Evolutionary conservation across 352 stramenopile genomes (phyloP).

Genomic region (Pythium insidiosum): DNA sequence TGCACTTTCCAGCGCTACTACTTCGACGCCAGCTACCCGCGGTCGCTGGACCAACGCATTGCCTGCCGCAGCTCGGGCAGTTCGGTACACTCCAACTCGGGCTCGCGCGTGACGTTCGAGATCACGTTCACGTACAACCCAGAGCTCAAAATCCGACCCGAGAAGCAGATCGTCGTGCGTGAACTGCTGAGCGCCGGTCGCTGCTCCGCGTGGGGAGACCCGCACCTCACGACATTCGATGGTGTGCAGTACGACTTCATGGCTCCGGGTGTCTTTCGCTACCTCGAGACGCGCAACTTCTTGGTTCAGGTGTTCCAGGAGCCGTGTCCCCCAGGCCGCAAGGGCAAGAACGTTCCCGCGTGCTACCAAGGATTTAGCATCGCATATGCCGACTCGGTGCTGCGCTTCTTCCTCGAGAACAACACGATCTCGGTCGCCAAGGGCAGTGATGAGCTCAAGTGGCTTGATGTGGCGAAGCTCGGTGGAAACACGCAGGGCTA

Average conservation of each 20-base stretch:
- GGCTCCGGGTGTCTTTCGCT: conserved; percentile 11
- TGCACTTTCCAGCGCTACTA: no score
- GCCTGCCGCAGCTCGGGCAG: no score
- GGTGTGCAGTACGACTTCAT: conserved; percentile 19
- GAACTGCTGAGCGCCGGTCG: conserved; percentile 3
- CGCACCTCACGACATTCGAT: conserved; percentile 21
- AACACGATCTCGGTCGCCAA: conserved; percentile 10
- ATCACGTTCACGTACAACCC: conserved; percentile 1
- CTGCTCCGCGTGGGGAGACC: conserved; percentile 15
- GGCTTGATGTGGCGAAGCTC: conserved; percentile 15
- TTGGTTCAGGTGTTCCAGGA: conserved; percentile 21
- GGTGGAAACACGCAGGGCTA: conserved; percentile 10
- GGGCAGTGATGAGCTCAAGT: conserved; percentile 1
- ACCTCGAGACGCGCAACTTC: conserved; percentile 12
- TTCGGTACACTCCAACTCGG: neutral
- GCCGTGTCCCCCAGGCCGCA: conserved; percentile 8
- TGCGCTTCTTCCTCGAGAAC: conserved; percentile 12
- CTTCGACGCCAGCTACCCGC: no score
- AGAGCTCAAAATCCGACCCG: neutral
- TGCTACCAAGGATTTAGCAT: conserved; percentile 19
- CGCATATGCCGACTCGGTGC: conserved; percentile 13
- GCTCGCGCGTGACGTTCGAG: neutral
- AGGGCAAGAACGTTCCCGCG: neutral
- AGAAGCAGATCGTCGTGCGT: conserved; percentile 11
- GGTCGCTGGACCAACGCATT: no score